Evolutionary conservation across 331 rosid species (phyloP), one percentile per base, ranked within the genome.

Genomic region (Telfairia occidentalis): DNA sequence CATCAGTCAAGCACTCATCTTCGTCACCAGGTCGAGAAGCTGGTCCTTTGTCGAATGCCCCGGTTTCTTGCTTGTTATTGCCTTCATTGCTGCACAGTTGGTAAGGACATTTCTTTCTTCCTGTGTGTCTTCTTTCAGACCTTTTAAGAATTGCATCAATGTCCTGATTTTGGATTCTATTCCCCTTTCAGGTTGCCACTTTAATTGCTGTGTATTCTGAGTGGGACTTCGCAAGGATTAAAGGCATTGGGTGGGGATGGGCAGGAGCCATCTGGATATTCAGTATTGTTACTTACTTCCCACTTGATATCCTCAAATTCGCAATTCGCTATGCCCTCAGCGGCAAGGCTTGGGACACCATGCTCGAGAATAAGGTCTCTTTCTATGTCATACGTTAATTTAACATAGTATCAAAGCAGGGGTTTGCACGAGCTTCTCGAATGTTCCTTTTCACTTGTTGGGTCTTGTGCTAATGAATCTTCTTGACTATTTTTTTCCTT

Each of bases 211-310:
- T 90, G 73, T 92, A 90, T 52, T 80, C 90, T 37, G 73, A 76
- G 16, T 92, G 98, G 98, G 87, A 77, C 38, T 92, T 92, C n/a
- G 98, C 98, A 10, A 87, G 79, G 78, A 87, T 90, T 81, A 16
- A 83, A 2, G 98, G 98, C 30, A 24, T 92, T 67, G 98, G 98
- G 0, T 92, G 98, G 98, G 64, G 57, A 71, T 92, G 98, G 98
- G 96, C 92, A 9, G 98, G 96, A 73, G 89, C 40, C 10, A 92
- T 92, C 52, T 92, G 98, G 98, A 2, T 89, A 64, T 92, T 49
- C 83, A 92, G 92, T 61, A 2, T 92, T 48, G 3, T 92, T 26
- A 92, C 97, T 15, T 92, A 92, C 76, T 49, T 92, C 81, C 98
- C 98, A 55, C 97, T 92, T 5, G 98, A 92, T 65, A 15, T 90